phyloP scores from a whole-genome alignment of 257 asterid genomes.

The Salvia splendens region DNA sequence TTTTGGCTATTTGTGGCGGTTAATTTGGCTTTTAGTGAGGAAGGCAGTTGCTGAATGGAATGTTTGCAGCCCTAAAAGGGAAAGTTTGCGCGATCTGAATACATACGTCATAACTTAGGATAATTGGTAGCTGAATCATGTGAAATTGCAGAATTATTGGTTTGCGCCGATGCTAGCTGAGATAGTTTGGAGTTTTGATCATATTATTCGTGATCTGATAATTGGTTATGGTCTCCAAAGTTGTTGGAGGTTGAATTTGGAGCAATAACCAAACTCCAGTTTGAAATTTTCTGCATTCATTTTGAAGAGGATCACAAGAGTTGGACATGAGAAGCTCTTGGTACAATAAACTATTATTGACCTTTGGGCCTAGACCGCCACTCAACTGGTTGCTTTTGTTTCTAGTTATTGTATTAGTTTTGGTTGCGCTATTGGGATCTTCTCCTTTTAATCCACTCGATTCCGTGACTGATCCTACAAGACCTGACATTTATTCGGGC shows the following conservation, averaged over 20 bases:
- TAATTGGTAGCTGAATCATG: constrained; percentile 30
- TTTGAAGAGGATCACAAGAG: constrained; percentile 38
- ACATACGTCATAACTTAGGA: constrained; percentile 25
- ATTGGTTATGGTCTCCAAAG: constrained; percentile 40
- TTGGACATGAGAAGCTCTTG: constrained; percentile 92
- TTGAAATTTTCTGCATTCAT: constrained; percentile 26
- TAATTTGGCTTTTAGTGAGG: constrained; percentile 31
- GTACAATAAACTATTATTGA: constrained; percentile 56
- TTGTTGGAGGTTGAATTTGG: constrained; percentile 46
- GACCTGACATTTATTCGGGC: constrained; percentile 53
- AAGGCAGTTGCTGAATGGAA: constrained; percentile 32
- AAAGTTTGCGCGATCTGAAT: constrained; percentile 41
- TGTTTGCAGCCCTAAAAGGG: constrained; percentile 14
- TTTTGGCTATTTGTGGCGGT: constrained; percentile 30
- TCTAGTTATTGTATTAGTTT: constrained; percentile 57
- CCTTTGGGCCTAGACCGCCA: constrained; percentile 75
- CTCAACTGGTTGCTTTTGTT: constrained; percentile 73
- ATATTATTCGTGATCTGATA: constrained; percentile 44
- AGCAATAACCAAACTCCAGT: constrained; percentile 39
- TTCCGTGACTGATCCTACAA: constrained; percentile 50
- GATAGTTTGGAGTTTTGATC: constrained; percentile 44
- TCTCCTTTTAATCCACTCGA: constrained; percentile 58
- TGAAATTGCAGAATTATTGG: constrained; percentile 30
- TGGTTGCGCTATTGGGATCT: constrained; percentile 66
- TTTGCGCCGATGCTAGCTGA: constrained; percentile 46